A percentile compares a stretch with the other conserved stretches of the same genome.
Conservation (phyloP, 208 protist genomes). For the Wallacemonas sp. region DNA sequence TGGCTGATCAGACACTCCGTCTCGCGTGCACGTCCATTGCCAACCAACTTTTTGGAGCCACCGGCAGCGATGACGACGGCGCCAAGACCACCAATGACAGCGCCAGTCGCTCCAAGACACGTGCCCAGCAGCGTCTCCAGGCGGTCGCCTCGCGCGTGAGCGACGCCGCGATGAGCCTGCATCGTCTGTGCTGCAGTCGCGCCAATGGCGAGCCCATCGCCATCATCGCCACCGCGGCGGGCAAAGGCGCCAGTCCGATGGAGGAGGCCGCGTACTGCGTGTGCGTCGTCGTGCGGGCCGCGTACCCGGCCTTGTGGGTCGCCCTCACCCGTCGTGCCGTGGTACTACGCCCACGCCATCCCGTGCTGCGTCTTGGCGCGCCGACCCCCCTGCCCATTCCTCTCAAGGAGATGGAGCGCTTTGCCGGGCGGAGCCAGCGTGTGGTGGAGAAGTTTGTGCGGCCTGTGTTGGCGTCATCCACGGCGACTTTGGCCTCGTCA, state of each 20-base stretch:
- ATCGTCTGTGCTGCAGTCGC: slow-evolving; percentile 57
- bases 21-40: slow-evolving; percentile 36
- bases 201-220: slow-evolving; percentile 23
- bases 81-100: not conserved
- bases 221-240: slow-evolving; percentile 21
- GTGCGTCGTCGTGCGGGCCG: slow-evolving; percentile 42
- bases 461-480: not conserved
- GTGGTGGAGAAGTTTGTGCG: slow-evolving; percentile 22
- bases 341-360: slow-evolving; percentile 43
- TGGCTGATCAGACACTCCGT: slow-evolving; percentile 68
- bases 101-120: not conserved
- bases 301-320: slow-evolving; percentile 49
- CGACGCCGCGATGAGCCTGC: slow-evolving; percentile 53
- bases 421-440: slow-evolving; percentile 48
- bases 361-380: slow-evolving; percentile 42
- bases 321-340: slow-evolving; percentile 40
- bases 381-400: slow-evolving; percentile 41
- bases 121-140: slow-evolving; percentile 23
- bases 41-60: slow-evolving; percentile 45
- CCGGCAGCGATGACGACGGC: not conserved
- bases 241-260: slow-evolving; percentile 22
- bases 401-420: slow-evolving; percentile 54
- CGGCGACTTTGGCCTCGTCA: not conserved
- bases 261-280: slow-evolving; percentile 76
- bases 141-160: slow-evolving; percentile 27